Percentiles rank a stretch among this genome's conserved stretches.
Evolutionary conservation across 2,329 filamentous ascomycete genomes (phyloP).

Genomic region (Knufia fluminis): DNA sequence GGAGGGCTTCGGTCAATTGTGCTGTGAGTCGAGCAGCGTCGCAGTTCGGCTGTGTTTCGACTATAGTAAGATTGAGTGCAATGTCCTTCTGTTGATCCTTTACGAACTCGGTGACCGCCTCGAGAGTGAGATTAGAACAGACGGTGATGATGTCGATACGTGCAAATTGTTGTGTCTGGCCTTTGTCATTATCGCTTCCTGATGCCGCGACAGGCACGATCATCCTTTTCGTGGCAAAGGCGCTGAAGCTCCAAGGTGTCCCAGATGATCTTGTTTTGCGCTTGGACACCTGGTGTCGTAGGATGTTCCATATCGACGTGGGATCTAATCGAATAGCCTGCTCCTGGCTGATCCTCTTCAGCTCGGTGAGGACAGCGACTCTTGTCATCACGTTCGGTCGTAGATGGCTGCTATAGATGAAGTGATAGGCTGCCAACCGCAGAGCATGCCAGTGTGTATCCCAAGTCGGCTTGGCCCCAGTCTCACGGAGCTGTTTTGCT

Average conservation of each 20-base stretch:
- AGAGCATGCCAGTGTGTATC: conserved; percentile 46
- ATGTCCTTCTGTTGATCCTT: conserved; percentile 30
- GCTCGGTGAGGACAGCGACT: conserved; percentile 38
- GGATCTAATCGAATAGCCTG: conserved; percentile 4
- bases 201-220: background rate
- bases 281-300: conserved; percentile 23
- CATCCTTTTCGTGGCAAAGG: background rate
- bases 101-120: conserved; percentile 30
- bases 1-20: conserved; percentile 25
- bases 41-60: conserved; percentile 59
- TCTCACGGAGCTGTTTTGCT: too few relatives aligned
- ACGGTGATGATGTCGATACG: conserved; percentile 53
- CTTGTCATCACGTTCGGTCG: conserved; percentile 57
- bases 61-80: conserved; percentile 41
- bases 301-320: too few relatives aligned
- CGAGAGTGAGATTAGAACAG: conserved; percentile 53
- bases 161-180: background rate
- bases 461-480: too few relatives aligned
- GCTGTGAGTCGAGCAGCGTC: conserved; percentile 53
- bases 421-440: conserved; percentile 52
- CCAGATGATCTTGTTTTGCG: conserved; percentile 18
- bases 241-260: conserved; percentile 15
- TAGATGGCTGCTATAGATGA: conserved; percentile 57
- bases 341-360: conserved; percentile 33
- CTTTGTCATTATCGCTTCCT: background rate